Evolutionary conservation across 1,139 yeast genomes (phyloP).

Genomic region (Pichia sp.): DNA sequence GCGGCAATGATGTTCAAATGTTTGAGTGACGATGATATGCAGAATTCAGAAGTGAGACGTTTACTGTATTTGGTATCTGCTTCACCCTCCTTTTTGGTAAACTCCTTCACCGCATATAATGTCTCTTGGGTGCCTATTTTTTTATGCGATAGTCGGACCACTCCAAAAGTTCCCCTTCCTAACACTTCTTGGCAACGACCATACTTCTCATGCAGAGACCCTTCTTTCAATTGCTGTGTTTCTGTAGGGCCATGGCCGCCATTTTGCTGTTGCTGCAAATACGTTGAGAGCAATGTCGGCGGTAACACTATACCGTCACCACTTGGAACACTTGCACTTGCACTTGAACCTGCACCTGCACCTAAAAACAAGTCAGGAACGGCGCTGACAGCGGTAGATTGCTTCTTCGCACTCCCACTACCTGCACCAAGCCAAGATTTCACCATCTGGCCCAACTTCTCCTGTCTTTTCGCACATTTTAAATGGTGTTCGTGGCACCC

Average conservation of each 20-base stretch:
- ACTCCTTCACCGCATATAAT: slow-evolving; percentile 79
- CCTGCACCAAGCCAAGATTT: slow-evolving; percentile 61
- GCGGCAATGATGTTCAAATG: slow-evolving; percentile 80
- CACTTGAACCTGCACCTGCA: background rate
- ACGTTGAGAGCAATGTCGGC: slow-evolving; percentile 77
- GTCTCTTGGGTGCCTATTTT: slow-evolving; percentile 33
- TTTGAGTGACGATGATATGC: slow-evolving; percentile 74
- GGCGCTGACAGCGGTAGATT: slow-evolving; percentile 79
- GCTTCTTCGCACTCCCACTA: slow-evolving; percentile 65
- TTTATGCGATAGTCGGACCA: slow-evolving; percentile 67
- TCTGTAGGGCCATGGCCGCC: background rate
- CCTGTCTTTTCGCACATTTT: slow-evolving; percentile 76
- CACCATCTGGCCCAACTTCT: slow-evolving; percentile 78
- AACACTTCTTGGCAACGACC: slow-evolving; percentile 76
- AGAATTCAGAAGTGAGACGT: slow-evolving; percentile 75
- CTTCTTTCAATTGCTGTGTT: slow-evolving; percentile 1
- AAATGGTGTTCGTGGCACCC: slow-evolving; percentile 77
- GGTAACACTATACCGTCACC: slow-evolving; percentile 30
- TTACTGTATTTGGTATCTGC: slow-evolving; percentile 54
- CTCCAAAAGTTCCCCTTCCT: slow-evolving; percentile 84
- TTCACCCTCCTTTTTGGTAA: slow-evolving; percentile 52
- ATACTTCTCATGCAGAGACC: slow-evolving; percentile 54
- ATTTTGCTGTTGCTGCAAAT: slow-evolving; percentile 13
- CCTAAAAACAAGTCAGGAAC: slow-evolving; percentile 53
- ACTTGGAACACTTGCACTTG: background rate